These are phyloP conservation scores for Phytophthora ramorum DNA, from an alignment of 352 stramenopile genomes.

Conservation along the genomic window DNA sequence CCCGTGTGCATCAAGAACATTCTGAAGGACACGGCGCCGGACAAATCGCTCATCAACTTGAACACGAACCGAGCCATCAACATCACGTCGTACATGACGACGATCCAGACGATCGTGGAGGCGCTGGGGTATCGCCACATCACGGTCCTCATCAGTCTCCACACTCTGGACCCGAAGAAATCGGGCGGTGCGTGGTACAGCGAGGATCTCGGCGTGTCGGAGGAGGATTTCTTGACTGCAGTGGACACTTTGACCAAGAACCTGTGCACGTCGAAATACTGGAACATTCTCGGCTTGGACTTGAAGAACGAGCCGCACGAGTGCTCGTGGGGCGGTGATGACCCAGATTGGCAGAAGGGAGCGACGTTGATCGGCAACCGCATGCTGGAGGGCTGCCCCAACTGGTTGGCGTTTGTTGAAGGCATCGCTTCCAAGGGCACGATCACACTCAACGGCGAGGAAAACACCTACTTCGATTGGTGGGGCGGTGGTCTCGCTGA, in stretches of 20 bases:
- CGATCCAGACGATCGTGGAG: slow-evolving; percentile 62
- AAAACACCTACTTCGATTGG: slow-evolving; percentile 70
- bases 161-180: slow-evolving; percentile 55
- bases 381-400: slow-evolving; percentile 69
- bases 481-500: slow-evolving; percentile 65
- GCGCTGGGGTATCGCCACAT: slow-evolving; percentile 70
- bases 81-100: slow-evolving; percentile 72
- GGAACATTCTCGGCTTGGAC: slow-evolving; percentile 77
- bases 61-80: slow-evolving; percentile 75
- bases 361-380: slow-evolving; percentile 65
- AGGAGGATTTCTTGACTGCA: slow-evolving; percentile 63
- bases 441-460: slow-evolving; percentile 45
- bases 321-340: slow-evolving; percentile 51
- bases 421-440: slow-evolving; percentile 58
- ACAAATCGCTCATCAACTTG: slow-evolving; percentile 66
- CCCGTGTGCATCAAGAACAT: slow-evolving; percentile 67
- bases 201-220: slow-evolving; percentile 45
- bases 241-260: slow-evolving; percentile 67
- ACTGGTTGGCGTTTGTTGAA: slow-evolving; percentile 78
- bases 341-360: slow-evolving; percentile 62
- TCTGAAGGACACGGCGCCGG: slow-evolving; percentile 46
- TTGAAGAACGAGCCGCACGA: slow-evolving; percentile 79
- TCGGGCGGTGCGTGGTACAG: slow-evolving; percentile 71
- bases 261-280: slow-evolving; percentile 61
- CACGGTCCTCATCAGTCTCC: slow-evolving; percentile 73